Conservation (phyloP, 495 filamentous ascomycete genomes). For the Platismatia glauca region DNA sequence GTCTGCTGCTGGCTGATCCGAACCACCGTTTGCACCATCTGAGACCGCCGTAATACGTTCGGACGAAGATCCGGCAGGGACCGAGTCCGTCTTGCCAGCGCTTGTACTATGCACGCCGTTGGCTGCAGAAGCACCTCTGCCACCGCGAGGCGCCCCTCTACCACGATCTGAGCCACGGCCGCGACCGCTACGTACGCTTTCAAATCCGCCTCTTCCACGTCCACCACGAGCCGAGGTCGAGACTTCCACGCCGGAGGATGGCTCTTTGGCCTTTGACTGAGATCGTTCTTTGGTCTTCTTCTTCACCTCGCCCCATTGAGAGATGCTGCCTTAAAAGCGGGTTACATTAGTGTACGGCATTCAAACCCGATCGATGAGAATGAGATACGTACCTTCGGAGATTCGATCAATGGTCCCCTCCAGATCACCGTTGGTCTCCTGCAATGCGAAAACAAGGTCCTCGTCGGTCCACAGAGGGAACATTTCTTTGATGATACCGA, state of each 20-base stretch:
- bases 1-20: constrained; percentile 26
- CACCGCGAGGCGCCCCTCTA: constrained; percentile 61
- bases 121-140: constrained; percentile 48
- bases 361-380: constrained; percentile 15
- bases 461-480: constrained; percentile 89
- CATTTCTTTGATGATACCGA: constrained; percentile 74
- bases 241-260: constrained; percentile 38
- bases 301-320: constrained; percentile 93
- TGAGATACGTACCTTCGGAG: constrained; percentile 61
- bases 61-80: constrained; percentile 27
- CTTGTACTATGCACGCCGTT: constrained; percentile 36
- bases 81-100: constrained; percentile 26
- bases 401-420: constrained; percentile 79
- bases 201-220: constrained; percentile 57
- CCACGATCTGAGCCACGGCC: constrained; percentile 67
- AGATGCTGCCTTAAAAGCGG: constrained; percentile 58
- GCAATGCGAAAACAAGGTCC: constrained; percentile 80
- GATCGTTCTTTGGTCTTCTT: constrained; percentile 79
- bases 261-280: constrained; percentile 75
- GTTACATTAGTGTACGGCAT: constrained; percentile 8
- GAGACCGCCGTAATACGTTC: neutral
- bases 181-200: constrained; percentile 55
- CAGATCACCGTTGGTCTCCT: constrained; percentile 86
- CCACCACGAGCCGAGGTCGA: constrained; percentile 52
- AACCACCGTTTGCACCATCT: constrained; percentile 25